Evolutionary conservation across 75 land plant genomes (phyloP).

Genomic region (Pinus tabuliformis): DNA sequence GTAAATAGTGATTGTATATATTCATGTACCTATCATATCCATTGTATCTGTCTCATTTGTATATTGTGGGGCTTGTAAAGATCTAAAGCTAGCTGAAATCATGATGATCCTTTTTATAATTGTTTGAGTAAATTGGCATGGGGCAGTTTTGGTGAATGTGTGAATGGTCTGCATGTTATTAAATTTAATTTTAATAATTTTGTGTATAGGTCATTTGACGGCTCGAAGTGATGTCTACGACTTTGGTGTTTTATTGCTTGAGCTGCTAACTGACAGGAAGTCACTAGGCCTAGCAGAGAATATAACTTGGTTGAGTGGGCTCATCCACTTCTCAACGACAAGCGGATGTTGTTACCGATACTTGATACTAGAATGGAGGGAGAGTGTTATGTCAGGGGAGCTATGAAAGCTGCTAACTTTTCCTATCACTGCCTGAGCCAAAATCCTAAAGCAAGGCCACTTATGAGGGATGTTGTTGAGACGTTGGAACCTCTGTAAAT

Average conservation of each 20-base stretch:
- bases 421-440: slow-evolving; percentile 31
- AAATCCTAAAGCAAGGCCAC: slow-evolving; percentile 26
- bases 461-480: slow-evolving; percentile 27
- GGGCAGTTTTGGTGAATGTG: not conserved
- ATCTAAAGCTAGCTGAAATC: no score
- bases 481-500: slow-evolving; percentile 18
- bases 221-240: slow-evolving; percentile 53
- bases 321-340: slow-evolving; percentile 18
- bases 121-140: not conserved
- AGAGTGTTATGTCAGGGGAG: slow-evolving; percentile 19
- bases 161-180: not conserved
- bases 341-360: slow-evolving; percentile 9
- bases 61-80: not conserved
- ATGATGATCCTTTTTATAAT: no score
- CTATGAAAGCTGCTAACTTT: slow-evolving; percentile 22
- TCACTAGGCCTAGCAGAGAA: slow-evolving; percentile 32
- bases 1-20: not conserved
- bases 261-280: slow-evolving; percentile 37
- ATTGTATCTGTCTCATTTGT: not conserved
- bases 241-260: slow-evolving; percentile 48
- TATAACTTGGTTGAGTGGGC: slow-evolving; percentile 51
- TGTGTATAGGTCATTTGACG: slow-evolving; percentile 44
- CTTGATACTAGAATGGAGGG: slow-evolving; percentile 39
- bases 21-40: not conserved
- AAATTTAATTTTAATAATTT: not conserved